Conservation (phyloP, 345 rosid species). For the Eucalyptus guilfoylei region DNA sequence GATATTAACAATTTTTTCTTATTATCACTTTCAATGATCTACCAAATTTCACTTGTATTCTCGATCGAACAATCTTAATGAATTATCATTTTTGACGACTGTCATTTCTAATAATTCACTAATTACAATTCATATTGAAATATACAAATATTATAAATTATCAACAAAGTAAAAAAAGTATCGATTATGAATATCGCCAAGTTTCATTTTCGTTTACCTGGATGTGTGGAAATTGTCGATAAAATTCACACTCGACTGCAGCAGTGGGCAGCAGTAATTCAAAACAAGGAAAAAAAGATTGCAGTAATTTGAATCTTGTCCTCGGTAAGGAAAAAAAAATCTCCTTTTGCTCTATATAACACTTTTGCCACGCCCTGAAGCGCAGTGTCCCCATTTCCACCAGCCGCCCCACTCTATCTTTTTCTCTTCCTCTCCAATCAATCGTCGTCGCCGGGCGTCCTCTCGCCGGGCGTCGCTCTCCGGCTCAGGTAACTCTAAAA, state of each 20-base stretch:
- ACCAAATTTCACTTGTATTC: rapidly evolving
- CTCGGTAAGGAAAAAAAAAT: neutral
- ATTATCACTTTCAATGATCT: rapidly evolving
- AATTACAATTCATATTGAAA: rapidly evolving
- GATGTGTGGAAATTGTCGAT: neutral
- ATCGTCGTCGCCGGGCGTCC: neutral
- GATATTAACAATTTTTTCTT: too few species aligned
- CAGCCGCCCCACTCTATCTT: neutral
- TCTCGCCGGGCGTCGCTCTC: neutral
- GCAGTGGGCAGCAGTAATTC: too few species aligned
- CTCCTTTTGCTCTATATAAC: neutral
- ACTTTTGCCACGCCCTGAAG: neutral
- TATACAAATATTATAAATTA: too few species aligned
- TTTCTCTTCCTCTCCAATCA: neutral
- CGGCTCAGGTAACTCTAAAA: neutral
- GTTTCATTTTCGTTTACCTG: too few species aligned
- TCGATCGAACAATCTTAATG: rapidly evolving
- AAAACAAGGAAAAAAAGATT: too few species aligned
- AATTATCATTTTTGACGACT: rapidly evolving
- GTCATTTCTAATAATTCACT: rapidly evolving
- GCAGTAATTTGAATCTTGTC: neutral
- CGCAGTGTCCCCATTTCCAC: neutral
- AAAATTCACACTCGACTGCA: neutral
- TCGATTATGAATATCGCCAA: too few species aligned
- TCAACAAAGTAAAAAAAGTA: too few species aligned